Conservation (phyloP, 2,329 filamentous ascomycete species). For the Alternaria sp. region DNA sequence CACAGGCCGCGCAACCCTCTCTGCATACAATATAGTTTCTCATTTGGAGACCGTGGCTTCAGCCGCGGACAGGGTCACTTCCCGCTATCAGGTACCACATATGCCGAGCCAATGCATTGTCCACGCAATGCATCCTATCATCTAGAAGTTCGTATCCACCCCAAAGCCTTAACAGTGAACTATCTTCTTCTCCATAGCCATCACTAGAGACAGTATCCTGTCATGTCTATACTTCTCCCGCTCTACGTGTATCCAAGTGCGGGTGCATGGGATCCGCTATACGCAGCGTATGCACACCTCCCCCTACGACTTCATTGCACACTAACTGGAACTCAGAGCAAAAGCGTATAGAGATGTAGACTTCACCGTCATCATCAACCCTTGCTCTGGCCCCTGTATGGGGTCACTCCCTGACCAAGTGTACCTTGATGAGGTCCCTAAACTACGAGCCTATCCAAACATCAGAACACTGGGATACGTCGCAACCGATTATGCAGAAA, state of each 20-base stretch:
- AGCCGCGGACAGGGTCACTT: slow-evolving; percentile 5
- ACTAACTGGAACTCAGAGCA: slow-evolving; percentile 25
- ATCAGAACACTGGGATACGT: slow-evolving; percentile 62
- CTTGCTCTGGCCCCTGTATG: slow-evolving; percentile 51
- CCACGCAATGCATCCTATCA: neutral
- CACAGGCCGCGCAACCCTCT: slow-evolving; percentile 1
- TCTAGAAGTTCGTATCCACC: neutral
- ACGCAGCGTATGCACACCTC: slow-evolving; percentile 51
- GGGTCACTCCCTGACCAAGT: slow-evolving; percentile 36
- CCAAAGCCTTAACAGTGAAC: neutral
- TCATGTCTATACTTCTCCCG: slow-evolving; percentile 57
- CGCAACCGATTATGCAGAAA: slow-evolving; percentile 58
- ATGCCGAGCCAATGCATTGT: neutral
- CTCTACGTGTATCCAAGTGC: slow-evolving; percentile 61
- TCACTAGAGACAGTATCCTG: no score
- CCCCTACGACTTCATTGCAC: no score
- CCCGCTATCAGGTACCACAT: slow-evolving; percentile 16
- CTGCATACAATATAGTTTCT: slow-evolving; percentile 4
- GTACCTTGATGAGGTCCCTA: slow-evolving; percentile 52
- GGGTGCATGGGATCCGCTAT: slow-evolving; percentile 59
- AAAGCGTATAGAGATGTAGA: slow-evolving; percentile 51
- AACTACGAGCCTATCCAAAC: slow-evolving; percentile 55
- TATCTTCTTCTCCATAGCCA: neutral
- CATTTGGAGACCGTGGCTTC: slow-evolving; percentile 9
- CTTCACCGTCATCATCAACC: slow-evolving; percentile 63